Conservation (phyloP, 495 filamentous ascomycete genomes). For the Neurospora sp. region DNA sequence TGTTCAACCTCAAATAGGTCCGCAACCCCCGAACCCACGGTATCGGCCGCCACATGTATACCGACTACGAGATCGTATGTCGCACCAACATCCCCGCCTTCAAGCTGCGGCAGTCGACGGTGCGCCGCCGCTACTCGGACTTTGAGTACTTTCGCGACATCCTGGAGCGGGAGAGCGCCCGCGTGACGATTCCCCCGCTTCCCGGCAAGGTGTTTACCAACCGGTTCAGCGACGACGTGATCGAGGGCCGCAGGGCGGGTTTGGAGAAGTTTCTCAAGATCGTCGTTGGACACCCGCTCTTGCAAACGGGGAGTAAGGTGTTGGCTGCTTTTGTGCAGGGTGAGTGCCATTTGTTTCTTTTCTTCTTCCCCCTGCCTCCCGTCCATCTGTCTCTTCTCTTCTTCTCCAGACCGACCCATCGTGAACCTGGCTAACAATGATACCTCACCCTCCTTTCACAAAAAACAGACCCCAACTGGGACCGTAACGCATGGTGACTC, state of each 20-base stretch:
- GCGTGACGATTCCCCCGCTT: constrained; percentile 91
- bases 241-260: constrained; percentile 86
- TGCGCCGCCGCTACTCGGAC: constrained; percentile 90
- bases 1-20: constrained; percentile 46
- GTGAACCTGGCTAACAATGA: background rate
- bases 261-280: constrained; percentile 96
- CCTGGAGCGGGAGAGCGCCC: constrained; percentile 84
- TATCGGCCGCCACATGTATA: constrained; percentile 92
- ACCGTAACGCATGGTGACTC: constrained; percentile 64
- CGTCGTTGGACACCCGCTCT: constrained; percentile 87
- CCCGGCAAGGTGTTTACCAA: constrained; percentile 98
- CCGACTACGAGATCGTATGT: constrained; percentile 94
- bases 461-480: constrained; percentile 60
- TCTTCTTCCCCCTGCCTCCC: background rate
- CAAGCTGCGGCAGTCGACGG: constrained; percentile 71
- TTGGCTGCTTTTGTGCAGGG: constrained; percentile 92
- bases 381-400: background rate
- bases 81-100: constrained; percentile 98
- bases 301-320: constrained; percentile 97
- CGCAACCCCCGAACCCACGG: constrained; percentile 92
- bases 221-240: constrained; percentile 95
- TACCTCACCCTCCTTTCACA: background rate
- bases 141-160: constrained; percentile 99
- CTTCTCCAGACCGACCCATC: background rate
- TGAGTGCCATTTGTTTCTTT: constrained; percentile 32